Base-by-base conservation (phyloP, 108 stramenopile species). In the Skeletonema costatum region DNA sequence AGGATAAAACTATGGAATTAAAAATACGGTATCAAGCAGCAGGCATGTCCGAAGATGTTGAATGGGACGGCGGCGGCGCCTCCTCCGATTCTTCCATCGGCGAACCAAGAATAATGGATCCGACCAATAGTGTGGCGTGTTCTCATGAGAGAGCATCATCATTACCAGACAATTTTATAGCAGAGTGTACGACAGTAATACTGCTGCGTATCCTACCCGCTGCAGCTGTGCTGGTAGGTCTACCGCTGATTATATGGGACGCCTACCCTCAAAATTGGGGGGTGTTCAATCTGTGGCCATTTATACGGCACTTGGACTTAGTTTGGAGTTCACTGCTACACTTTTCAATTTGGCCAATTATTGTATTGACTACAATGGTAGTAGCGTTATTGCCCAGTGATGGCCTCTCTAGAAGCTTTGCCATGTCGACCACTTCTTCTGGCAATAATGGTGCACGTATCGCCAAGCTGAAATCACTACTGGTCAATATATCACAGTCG, bases 241-340 rank as follows among this genome's bases (percentile, higher is more conserved):
- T 67, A 31, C 80, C 80, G 10, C 31, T 81, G 2, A 7, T 69
- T 2, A 59, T 81, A 32, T 81, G 71, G 71, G 80, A 81, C 58
- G 73, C 51, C n/a, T 60, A 81, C 39, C 80, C 80, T 5, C 58
- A 67, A 41, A 53, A 71, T 16, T 62, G 71, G 60, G 60, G 60
- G 2, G 30, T 62, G 12, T 30, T 66, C 29, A 61, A 68, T 11
- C 35, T 59, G 0, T 67, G 25, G 36, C 39, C 72, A 2, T 36
- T 74, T 13, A n/a, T 74, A 5, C 51, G 73, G 66, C 74, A 81
- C 50, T 44, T 83, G n/a, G 83, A 80, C 7, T 33, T 83, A 16
- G 78, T 73, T 4, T 83, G 83, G 83, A 70, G 68, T 42, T 79
- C 83, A 2, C 38, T 79, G 41, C 53, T 83, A 33, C 83, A 83